Percentiles rank a stretch among this genome's conserved stretches.
Evolutionary conservation across 2,329 filamentous ascomycete genomes (phyloP).

Genomic region (Pseudophaeomoniella oleicola): DNA sequence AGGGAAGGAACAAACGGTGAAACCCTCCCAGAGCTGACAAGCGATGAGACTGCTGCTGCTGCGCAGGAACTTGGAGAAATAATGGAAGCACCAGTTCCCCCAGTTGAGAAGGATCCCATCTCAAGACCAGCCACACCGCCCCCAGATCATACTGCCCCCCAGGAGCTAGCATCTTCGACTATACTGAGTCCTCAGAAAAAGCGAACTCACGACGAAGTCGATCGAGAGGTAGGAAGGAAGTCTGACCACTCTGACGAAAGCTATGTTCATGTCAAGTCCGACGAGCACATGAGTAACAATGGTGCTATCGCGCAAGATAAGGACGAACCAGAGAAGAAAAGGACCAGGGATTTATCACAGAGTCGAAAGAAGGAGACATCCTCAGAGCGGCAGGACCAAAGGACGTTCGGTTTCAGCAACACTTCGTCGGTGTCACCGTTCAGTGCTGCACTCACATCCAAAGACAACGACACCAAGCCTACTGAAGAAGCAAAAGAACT

Average conservation of each 20-base stretch:
- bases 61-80: not conserved
- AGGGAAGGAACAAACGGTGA: constrained; percentile 11
- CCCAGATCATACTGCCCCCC: constrained; percentile 2
- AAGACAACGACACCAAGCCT: constrained; percentile 10
- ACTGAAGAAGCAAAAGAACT: constrained; percentile 15
- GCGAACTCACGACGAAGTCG: constrained; percentile 26
- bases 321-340: constrained; percentile 25
- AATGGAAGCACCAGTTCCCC: not conserved
- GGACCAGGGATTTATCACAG: constrained; percentile 16
- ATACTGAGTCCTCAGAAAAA: constrained; percentile 26
- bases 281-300: not conserved
- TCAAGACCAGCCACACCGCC: constrained; percentile 1
- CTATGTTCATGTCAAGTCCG: not conserved
- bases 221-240: constrained; percentile 17
- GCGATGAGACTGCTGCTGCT: constrained; percentile 3
- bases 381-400: not conserved
- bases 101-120: not conserved
- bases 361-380: constrained; percentile 7
- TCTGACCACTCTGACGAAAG: constrained; percentile 6
- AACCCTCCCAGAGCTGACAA: constrained; percentile 4
- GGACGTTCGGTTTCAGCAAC: constrained; percentile 24
- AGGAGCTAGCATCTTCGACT: constrained; percentile 6
- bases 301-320: constrained; percentile 1
- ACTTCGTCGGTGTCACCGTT: constrained; percentile 28
- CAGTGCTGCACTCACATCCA: constrained; percentile 17